phyloP scores from a whole-genome alignment of 345 rosid species.

The Erodium maritimum region DNA sequence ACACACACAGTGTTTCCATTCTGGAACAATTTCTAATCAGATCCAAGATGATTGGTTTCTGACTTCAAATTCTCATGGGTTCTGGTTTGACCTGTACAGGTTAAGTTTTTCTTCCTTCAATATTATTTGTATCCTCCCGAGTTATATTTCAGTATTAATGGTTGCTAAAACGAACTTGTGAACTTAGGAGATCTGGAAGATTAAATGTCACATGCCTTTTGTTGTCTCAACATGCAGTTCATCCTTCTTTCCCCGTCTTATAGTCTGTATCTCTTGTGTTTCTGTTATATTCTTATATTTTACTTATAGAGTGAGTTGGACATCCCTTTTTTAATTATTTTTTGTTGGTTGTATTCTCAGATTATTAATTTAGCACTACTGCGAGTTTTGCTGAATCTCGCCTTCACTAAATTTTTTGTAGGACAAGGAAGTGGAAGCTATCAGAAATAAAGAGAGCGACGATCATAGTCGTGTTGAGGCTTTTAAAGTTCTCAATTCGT shows the following conservation, averaged over 20 bases:
- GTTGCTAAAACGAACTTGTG: not conserved
- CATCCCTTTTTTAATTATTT: too few species aligned
- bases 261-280: too few species aligned
- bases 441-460: slow-evolving; percentile 37
- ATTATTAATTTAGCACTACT: too few species aligned
- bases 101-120: not conserved
- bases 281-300: too few species aligned
- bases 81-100: not conserved
- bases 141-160: not conserved
- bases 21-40: not conserved
- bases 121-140: not conserved
- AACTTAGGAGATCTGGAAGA: not conserved
- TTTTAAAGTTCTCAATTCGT: slow-evolving; percentile 41
- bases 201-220: too few species aligned
- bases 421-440: slow-evolving; percentile 60
- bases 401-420: slow-evolving; percentile 14
- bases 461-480: slow-evolving; percentile 28
- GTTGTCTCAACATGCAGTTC: too few species aligned
- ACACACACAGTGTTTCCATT: too few species aligned
- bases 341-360: too few species aligned
- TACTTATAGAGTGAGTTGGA: too few species aligned
- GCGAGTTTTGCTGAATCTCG: not conserved
- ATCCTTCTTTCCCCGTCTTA: too few species aligned
- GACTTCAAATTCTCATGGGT: not conserved
- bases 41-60: not conserved